A percentile compares a stretch with the other conserved stretches of the same genome.
phyloP scores from a whole-genome alignment of 2,329 filamentous ascomycete genomes.

The Epichloe hybrida region DNA sequence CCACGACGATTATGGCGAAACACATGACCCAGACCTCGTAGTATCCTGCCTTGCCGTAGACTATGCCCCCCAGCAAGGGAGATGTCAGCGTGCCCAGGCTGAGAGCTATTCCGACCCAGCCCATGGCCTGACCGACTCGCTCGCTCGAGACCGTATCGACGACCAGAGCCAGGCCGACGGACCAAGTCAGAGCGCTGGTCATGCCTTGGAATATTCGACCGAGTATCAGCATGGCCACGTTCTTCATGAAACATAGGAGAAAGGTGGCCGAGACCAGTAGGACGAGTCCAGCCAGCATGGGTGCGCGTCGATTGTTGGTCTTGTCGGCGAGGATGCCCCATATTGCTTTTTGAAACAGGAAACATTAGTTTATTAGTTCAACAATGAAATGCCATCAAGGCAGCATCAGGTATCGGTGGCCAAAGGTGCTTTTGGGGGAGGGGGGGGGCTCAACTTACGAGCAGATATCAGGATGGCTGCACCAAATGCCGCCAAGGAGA shows the following conservation, averaged over 20 bases:
- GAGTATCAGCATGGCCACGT: slow-evolving; percentile 18
- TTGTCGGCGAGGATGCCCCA: slow-evolving; percentile 24
- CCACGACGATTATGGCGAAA: slow-evolving; percentile 20
- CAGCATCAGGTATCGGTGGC: background rate
- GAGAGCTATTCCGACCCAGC: slow-evolving; percentile 20
- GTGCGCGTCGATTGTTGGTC: slow-evolving; percentile 17
- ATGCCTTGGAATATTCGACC: slow-evolving; percentile 21
- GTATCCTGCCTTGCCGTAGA: slow-evolving; percentile 20
- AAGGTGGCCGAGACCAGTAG: slow-evolving; percentile 17
- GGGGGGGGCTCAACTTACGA: slow-evolving; percentile 11
- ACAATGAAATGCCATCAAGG: background rate
- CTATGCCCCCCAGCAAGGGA: slow-evolving; percentile 20
- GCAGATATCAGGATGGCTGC: slow-evolving; percentile 17
- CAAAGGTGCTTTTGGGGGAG: too few relatives aligned
- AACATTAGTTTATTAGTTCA: slow-evolving; percentile 1
- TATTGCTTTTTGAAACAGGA: slow-evolving; percentile 12
- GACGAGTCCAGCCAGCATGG: slow-evolving; percentile 21
- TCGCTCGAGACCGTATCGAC: slow-evolving; percentile 20
- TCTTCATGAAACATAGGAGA: slow-evolving; percentile 18
- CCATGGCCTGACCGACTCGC: slow-evolving; percentile 19
- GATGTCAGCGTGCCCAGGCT: slow-evolving; percentile 19
- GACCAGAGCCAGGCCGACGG: slow-evolving; percentile 22
- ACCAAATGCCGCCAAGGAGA: slow-evolving; percentile 21
- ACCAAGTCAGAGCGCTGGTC: slow-evolving; percentile 22
- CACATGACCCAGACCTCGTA: slow-evolving; percentile 23